phyloP scores from a whole-genome alignment of 75 land plant species.

The Gnetum montanum region DNA sequence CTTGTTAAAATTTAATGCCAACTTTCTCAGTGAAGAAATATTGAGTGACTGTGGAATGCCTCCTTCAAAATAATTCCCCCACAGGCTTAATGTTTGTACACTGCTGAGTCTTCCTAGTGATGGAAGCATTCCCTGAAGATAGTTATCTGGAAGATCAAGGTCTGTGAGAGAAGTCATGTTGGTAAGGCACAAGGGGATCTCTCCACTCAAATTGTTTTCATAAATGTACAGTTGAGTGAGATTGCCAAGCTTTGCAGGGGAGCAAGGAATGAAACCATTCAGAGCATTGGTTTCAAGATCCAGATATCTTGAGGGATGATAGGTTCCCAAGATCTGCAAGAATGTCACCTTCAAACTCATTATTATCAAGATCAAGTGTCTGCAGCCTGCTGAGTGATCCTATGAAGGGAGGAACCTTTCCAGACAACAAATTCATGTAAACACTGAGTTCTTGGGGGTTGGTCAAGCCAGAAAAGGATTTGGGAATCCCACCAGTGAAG shows the following conservation, averaged over 20 bases:
- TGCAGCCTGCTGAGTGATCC: too few relatives aligned
- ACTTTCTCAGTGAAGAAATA: too few relatives aligned
- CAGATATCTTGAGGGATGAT: too few relatives aligned
- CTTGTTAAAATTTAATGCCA: too few relatives aligned
- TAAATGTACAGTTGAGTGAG: too few relatives aligned
- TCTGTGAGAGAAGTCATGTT: conserved; percentile 33
- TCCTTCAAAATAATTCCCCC: conserved; percentile 52
- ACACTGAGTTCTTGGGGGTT: conserved; percentile 31
- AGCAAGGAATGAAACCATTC: too few relatives aligned
- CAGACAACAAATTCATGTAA: too few relatives aligned
- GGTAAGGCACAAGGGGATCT: conserved; percentile 41
- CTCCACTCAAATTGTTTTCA: too few relatives aligned
- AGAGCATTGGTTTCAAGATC: too few relatives aligned
- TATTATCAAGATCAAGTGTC: conserved; percentile 41
- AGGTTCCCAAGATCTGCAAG: too few relatives aligned
- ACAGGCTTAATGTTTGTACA: conserved; percentile 41
- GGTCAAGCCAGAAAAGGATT: conserved; percentile 8
- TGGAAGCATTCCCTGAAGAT: conserved; percentile 55
- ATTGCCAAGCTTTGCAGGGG: too few relatives aligned
- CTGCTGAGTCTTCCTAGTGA: conserved; percentile 30
- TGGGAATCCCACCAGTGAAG: too few relatives aligned
- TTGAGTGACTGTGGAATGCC: conserved; percentile 46
- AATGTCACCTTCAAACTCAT: conserved; percentile 49
- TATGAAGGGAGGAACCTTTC: conserved; percentile 23
- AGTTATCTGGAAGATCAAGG: conserved; percentile 72